phyloP scores from a whole-genome alignment of 2,329 filamentous ascomycete genomes.

The Fusarium sp. region DNA sequence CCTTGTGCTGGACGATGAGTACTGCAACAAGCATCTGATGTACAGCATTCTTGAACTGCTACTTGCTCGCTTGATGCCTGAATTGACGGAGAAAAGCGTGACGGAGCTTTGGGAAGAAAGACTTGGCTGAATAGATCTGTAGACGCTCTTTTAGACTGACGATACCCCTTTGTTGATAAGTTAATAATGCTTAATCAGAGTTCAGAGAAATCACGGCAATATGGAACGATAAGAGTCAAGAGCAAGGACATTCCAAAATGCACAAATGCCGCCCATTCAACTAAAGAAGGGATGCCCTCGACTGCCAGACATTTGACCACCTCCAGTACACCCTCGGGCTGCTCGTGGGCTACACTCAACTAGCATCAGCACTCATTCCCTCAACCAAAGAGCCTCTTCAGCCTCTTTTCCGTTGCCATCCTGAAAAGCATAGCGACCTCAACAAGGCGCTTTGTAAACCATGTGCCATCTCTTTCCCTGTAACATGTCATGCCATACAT shows the following conservation, averaged over 20 bases:
- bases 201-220: neutral
- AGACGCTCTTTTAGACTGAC: constrained; percentile 18
- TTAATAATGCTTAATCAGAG: neutral
- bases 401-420: neutral
- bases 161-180: constrained; percentile 35
- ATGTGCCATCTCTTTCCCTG: neutral
- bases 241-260: constrained; percentile 38
- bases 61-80: constrained; percentile 84
- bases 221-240: constrained; percentile 12
- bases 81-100: constrained; percentile 77
- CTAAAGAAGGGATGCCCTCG: constrained; percentile 37
- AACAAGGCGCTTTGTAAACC: constrained; percentile 1
- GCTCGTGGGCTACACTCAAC: neutral
- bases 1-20: constrained; percentile 79
- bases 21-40: constrained; percentile 92
- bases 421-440: neutral
- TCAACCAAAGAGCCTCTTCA: neutral
- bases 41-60: constrained; percentile 84
- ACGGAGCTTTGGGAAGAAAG: constrained; percentile 79
- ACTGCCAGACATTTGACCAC: constrained; percentile 10
- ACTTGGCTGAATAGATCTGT: constrained; percentile 51
- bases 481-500: constrained; percentile 4
- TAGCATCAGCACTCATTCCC: neutral
- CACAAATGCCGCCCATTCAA: constrained; percentile 42
- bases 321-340: neutral